These are phyloP conservation scores for Boeremia lycopersici DNA, from an alignment of 2,329 filamentous ascomycete genomes.

Conservation along the genomic window DNA sequence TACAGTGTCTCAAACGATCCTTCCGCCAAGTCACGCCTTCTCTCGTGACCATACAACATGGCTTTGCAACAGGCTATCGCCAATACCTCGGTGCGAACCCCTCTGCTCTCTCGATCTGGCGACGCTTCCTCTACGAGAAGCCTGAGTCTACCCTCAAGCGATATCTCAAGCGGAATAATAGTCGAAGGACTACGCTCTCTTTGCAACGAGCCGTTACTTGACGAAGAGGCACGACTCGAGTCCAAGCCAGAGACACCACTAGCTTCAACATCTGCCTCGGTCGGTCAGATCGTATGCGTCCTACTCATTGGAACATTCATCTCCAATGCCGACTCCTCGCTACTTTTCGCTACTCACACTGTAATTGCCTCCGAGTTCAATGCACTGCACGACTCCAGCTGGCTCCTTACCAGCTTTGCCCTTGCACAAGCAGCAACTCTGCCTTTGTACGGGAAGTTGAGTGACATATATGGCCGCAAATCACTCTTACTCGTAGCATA, in stretches of 20 bases:
- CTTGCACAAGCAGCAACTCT: constrained; percentile 52
- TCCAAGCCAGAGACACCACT: not conserved
- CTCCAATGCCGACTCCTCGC: constrained; percentile 66
- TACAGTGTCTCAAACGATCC: not conserved
- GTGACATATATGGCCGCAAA: constrained; percentile 55
- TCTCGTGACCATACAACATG: constrained; percentile 6
- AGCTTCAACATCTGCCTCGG: constrained; percentile 4
- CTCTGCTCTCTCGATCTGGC: constrained; percentile 8
- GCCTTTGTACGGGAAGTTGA: constrained; percentile 50
- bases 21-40: constrained; percentile 4
- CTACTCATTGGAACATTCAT: constrained; percentile 59
- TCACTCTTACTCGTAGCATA: constrained; percentile 49
- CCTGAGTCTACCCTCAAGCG: constrained; percentile 1
- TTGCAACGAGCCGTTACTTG: not conserved
- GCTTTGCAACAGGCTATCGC: not conserved
- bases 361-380: constrained; percentile 56
- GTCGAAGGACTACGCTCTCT: not conserved
- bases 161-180: constrained; percentile 1
- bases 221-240: constrained; percentile 21
- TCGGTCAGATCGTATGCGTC: constrained; percentile 23
- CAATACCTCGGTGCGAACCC: constrained; percentile 12
- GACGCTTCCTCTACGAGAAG: constrained; percentile 3
- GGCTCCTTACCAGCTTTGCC: constrained; percentile 54
- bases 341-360: constrained; percentile 70
- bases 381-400: constrained; percentile 49